These are phyloP conservation scores for Otatea glauca DNA, from an alignment of 176 grass and related monocot species.

Conservation along the genomic window DNA sequence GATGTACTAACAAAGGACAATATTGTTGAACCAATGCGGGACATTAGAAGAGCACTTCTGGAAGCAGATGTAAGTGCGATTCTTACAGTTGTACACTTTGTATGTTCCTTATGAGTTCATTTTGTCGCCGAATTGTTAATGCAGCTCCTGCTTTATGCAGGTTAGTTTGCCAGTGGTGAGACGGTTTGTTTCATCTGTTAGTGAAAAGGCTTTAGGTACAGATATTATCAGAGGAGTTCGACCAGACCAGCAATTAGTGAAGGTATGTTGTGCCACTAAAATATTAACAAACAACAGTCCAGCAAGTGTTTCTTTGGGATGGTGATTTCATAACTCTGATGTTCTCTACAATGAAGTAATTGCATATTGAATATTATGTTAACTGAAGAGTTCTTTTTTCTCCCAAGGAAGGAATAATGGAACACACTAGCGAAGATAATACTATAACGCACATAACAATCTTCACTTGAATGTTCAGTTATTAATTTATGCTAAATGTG, in stretches of 20 bases:
- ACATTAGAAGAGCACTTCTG: conserved; percentile 90
- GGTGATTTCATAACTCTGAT: neutral
- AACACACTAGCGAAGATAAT: too few relatives aligned
- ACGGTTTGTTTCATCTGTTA: conserved; percentile 78
- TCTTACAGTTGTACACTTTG: neutral
- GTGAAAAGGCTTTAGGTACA: conserved; percentile 70
- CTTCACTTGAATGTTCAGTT: too few relatives aligned
- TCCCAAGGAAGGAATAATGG: neutral
- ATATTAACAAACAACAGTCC: neutral
- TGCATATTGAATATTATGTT: neutral
- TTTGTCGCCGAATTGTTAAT: neutral
- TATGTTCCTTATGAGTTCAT: neutral
- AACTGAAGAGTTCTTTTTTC: neutral
- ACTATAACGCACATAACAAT: too few relatives aligned
- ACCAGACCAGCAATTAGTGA: conserved; percentile 94
- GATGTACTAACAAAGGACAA: conserved; percentile 87
- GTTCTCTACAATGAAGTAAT: neutral
- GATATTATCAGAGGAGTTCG: conserved; percentile 76
- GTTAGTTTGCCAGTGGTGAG: conserved; percentile 89
- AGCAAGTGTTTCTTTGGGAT: neutral
- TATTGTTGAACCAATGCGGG: conserved; percentile 81
- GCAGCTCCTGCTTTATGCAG: conserved; percentile 49
- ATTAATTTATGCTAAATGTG: too few relatives aligned
- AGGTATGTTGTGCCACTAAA: conserved; percentile 52
- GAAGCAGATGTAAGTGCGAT: conserved; percentile 78